Percentiles rank a stretch among this genome's conserved stretches.
These are phyloP conservation scores for Emmonsiellopsis sp. DNA, from an alignment of 2,329 filamentous ascomycete genomes.

Conservation along the genomic window DNA sequence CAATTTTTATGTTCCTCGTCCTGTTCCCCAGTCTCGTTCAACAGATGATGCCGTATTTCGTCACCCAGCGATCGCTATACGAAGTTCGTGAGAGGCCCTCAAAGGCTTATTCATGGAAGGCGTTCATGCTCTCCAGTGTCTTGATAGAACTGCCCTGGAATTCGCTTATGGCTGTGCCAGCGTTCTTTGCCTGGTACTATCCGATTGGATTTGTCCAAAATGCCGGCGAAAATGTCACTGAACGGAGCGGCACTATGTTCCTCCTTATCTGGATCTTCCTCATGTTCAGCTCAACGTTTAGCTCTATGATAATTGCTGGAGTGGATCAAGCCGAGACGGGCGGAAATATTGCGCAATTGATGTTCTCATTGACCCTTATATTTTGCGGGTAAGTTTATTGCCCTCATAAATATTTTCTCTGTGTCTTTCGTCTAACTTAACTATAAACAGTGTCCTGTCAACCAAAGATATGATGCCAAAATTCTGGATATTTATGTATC, in stretches of 20 bases:
- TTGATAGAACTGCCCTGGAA: slow-evolving; percentile 63
- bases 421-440: neutral
- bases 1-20: slow-evolving; percentile 76
- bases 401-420: neutral
- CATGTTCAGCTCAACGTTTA: slow-evolving; percentile 63
- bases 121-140: slow-evolving; percentile 62
- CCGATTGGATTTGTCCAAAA: slow-evolving; percentile 43
- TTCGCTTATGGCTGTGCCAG: slow-evolving; percentile 52
- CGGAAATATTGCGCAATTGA: slow-evolving; percentile 51
- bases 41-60: slow-evolving; percentile 52
- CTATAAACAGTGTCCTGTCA: slow-evolving; percentile 33
- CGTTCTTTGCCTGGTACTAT: slow-evolving; percentile 62
- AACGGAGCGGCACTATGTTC: slow-evolving; percentile 57
- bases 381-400: slow-evolving; percentile 39
- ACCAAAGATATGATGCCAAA: slow-evolving; percentile 50
- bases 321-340: slow-evolving; percentile 62
- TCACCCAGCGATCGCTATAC: slow-evolving; percentile 50
- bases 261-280: slow-evolving; percentile 58
- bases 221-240: slow-evolving; percentile 31
- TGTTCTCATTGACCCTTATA: slow-evolving; percentile 50
- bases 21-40: slow-evolving; percentile 58
- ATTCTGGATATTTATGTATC: slow-evolving; percentile 75
- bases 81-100: slow-evolving; percentile 53
- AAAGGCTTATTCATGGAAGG: slow-evolving; percentile 65
- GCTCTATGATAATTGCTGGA: slow-evolving; percentile 63